Conservation (phyloP, 306 rosid species). For the Dalbergia cultrata region DNA sequence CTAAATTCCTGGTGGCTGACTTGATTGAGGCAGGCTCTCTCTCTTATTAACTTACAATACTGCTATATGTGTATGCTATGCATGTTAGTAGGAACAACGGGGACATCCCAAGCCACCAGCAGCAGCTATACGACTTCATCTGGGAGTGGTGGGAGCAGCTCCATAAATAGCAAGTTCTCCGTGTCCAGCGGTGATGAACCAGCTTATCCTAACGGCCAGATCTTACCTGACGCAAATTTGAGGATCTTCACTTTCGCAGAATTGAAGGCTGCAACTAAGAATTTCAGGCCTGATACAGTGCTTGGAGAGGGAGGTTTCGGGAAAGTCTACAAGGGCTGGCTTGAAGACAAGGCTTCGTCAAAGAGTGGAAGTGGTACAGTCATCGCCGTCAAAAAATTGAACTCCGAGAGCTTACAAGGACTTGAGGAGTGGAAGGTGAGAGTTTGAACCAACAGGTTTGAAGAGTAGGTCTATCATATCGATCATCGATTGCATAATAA, state of each 20-base stretch:
- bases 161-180: conserved; percentile 67
- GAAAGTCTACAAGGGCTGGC: conserved; percentile 89
- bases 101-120: conserved; percentile 55
- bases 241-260: conserved; percentile 78
- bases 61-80: not conserved
- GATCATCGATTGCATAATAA: no score
- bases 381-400: conserved; percentile 90
- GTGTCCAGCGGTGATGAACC: conserved; percentile 59
- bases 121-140: conserved; percentile 58
- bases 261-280: conserved; percentile 77
- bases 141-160: conserved; percentile 58
- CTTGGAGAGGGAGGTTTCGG: conserved; percentile 99
- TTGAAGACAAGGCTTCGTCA: conserved; percentile 70
- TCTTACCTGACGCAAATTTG: conserved; percentile 74
- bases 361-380: conserved; percentile 65
- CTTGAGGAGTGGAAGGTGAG: conserved; percentile 86
- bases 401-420: conserved; percentile 92
- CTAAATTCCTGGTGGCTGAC: not conserved
- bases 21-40: no score
- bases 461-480: no score
- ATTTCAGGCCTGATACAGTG: conserved; percentile 77
- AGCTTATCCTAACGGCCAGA: conserved; percentile 66
- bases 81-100: conserved; percentile 42
- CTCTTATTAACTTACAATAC: not conserved
- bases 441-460: no score